phyloP scores from a whole-genome alignment of 164 flowering plant species.

The Annona cherimola region DNA sequence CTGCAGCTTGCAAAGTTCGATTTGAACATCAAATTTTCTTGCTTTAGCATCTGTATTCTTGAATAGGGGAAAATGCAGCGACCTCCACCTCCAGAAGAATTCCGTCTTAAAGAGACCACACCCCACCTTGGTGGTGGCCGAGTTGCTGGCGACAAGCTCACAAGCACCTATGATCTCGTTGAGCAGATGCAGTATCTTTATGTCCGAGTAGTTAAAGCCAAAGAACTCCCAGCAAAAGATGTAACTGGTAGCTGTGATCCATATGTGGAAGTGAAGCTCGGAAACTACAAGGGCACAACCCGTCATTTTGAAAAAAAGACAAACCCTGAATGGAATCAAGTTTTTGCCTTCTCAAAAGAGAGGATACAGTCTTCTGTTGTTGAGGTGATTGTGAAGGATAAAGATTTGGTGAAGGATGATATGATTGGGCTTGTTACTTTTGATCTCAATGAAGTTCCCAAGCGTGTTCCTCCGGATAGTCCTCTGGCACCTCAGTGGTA shows the following conservation, averaged over 20 bases:
- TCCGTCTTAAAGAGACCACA: constrained; percentile 5
- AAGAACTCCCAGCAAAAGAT: constrained; percentile 82
- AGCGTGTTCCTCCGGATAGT: constrained; percentile 89
- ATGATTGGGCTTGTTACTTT: constrained; percentile 72
- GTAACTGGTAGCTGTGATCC: constrained; percentile 88
- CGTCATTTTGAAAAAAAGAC: constrained; percentile 66
- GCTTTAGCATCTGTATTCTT: not conserved
- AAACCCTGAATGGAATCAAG: constrained; percentile 83
- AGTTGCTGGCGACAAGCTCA: constrained; percentile 36
- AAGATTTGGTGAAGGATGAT: constrained; percentile 80
- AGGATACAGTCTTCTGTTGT: constrained; percentile 72
- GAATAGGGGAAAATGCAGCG: not conserved
- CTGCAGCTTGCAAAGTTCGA: not conserved
- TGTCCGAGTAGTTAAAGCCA: constrained; percentile 88
- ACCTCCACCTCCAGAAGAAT: constrained; percentile 1
- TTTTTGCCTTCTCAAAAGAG: constrained; percentile 79
- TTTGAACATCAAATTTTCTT: not conserved
- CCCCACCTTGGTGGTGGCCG: constrained; percentile 6
- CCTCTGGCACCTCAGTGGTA: constrained; percentile 95
- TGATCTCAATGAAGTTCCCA: constrained; percentile 79
- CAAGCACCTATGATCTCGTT: constrained; percentile 88
- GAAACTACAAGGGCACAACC: constrained; percentile 82
- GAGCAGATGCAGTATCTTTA: constrained; percentile 81
- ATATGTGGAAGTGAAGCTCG: constrained; percentile 78
- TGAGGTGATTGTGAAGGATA: constrained; percentile 80